phyloP scores from a whole-genome alignment of 2,329 filamentous ascomycete genomes.

The Bipolaris oryzae region DNA sequence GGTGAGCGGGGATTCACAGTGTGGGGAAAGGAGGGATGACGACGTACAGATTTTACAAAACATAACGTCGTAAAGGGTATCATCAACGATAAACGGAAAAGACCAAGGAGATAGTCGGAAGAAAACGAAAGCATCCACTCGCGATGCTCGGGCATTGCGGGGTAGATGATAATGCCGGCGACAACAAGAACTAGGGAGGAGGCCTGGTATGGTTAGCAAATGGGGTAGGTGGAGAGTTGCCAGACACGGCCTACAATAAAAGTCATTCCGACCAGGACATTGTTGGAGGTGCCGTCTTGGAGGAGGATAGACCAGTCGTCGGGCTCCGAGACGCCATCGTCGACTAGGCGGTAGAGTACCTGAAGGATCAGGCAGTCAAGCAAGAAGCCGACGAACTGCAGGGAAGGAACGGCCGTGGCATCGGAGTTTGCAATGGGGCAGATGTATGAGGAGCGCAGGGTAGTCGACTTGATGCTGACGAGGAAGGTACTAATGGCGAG shows the following conservation, averaged over 20 bases:
- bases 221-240: neutral
- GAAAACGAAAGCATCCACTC: constrained; percentile 43
- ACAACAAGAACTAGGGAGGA: constrained; percentile 39
- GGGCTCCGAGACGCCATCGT: constrained; percentile 31
- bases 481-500: constrained; percentile 42
- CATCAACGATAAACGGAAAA: constrained; percentile 46
- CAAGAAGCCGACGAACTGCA: constrained; percentile 40
- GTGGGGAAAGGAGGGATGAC: neutral
- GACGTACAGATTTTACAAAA: constrained; percentile 44
- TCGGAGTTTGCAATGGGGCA: constrained; percentile 36
- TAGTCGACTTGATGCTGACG: constrained; percentile 35
- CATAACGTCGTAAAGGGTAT: constrained; percentile 48
- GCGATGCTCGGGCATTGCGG: constrained; percentile 43
- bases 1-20: constrained; percentile 18
- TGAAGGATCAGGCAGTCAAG: constrained; percentile 37
- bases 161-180: constrained; percentile 37
- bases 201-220: constrained; percentile 33
- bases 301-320: constrained; percentile 35
- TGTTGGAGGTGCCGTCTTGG: constrained; percentile 36
- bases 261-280: constrained; percentile 37
- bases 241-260: constrained; percentile 29
- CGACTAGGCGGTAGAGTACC: constrained; percentile 34
- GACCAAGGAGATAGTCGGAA: constrained; percentile 40
- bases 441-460: constrained; percentile 42
- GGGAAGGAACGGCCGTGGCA: constrained; percentile 33